phyloP scores from a whole-genome alignment of 495 filamentous ascomycete genomes.

The Evernia prunastri region DNA sequence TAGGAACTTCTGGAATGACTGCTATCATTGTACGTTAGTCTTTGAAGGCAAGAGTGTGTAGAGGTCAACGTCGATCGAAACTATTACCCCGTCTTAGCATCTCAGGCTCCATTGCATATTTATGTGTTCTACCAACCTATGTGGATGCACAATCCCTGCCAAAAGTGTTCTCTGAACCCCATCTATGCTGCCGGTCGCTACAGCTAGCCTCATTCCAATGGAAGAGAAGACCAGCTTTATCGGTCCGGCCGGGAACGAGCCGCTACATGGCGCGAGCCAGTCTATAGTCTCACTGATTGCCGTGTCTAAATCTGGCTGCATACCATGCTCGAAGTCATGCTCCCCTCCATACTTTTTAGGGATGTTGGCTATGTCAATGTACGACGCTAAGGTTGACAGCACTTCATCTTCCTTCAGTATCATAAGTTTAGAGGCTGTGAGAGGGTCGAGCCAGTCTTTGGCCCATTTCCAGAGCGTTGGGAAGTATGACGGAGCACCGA shows the following conservation, averaged over 20 bases:
- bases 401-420: background rate
- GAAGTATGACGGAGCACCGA: slow-evolving; percentile 7
- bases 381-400: background rate
- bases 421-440: slow-evolving; percentile 8
- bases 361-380: background rate
- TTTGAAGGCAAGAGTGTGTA: background rate
- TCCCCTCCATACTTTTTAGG: slow-evolving; percentile 6
- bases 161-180: background rate
- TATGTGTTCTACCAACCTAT: background rate
- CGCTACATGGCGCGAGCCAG: background rate
- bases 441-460: slow-evolving; percentile 11
- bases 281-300: background rate
- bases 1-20: background rate
- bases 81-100: background rate
- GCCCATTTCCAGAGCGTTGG: slow-evolving; percentile 13
- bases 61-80: background rate
- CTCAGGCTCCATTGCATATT: background rate
- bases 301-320: background rate
- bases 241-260: background rate
- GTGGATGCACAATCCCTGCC: background rate
- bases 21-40: background rate
- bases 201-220: background rate
- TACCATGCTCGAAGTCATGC: slow-evolving; percentile 1
- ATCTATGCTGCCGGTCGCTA: background rate
- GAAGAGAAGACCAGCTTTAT: slow-evolving; percentile 2